These are phyloP conservation scores for Fusarium sp. DNA, from an alignment of 2,329 filamentous ascomycete genomes.

Conservation along the genomic window DNA sequence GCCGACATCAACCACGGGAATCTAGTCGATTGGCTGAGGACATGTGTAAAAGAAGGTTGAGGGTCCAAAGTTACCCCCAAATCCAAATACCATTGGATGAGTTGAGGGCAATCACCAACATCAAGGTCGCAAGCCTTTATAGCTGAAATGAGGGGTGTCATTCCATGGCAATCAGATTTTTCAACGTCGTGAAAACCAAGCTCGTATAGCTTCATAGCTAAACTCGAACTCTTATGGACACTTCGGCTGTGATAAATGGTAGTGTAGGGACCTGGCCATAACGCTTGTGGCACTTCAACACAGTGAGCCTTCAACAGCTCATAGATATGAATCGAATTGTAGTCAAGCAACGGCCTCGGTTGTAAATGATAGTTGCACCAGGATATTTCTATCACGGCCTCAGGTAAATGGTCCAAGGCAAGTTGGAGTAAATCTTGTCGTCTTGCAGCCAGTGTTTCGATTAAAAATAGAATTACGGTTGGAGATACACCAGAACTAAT, in stretches of 20 bases:
- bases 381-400: rapidly evolving
- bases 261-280: not conserved
- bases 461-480: rapidly evolving
- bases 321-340: rapidly evolving
- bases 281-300: not conserved
- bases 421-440: not conserved
- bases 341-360: not conserved
- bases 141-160: rapidly evolving
- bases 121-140: rapidly evolving
- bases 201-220: not conserved
- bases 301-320: rapidly evolving
- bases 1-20: rapidly evolving
- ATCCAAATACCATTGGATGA: not conserved
- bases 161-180: rapidly evolving
- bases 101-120: rapidly evolving
- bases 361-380: rapidly evolving
- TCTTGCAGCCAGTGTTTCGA: rapidly evolving
- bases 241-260: rapidly evolving
- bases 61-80: rapidly evolving
- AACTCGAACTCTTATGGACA: rapidly evolving
- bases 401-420: not conserved
- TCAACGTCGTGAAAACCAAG: not conserved
- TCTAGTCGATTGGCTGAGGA: rapidly evolving
- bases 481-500: rapidly evolving
- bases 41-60: rapidly evolving